Evolutionary conservation across 2,329 filamentous ascomycete genomes (phyloP), one percentile per base, ranked within the genome.

Genomic region (Fusarium agapanthi): DNA sequence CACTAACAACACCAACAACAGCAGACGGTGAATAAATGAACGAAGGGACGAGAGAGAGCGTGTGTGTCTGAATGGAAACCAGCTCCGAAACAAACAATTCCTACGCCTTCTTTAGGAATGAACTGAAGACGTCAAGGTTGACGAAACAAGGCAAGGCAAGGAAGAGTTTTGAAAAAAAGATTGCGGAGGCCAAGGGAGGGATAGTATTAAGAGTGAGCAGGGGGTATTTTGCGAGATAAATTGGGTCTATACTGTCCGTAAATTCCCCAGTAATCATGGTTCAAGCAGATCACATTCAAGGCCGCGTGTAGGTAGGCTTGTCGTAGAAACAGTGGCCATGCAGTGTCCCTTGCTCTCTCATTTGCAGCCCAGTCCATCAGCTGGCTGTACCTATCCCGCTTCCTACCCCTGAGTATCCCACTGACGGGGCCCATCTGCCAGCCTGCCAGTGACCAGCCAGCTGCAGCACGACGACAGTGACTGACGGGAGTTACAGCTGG

Each of bases 71-170:
- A 50, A 67, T 50, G 60, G 71, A 74, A 66, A 48, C 72, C 71
- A 62, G 71, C 55, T 72, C 71, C 71, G 64, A 74, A 74, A 72
- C 67, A 74, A 71, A 66, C 64, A 74, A 72, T 74, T 63, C 71
- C 69, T 62, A 57, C 54, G 64, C 71, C 60, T 58, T 74, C 57
- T 74, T 55, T 68, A 54, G 71, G 64, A 72, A 74, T 66, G 71
- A 72, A 69, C 41, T 57, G 44, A 57, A 71, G 71, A 58, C 44
- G 57, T 60, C 54, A 57, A 57, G 54, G 54, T 57, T 28, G 47
- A 50, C 65, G 65, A 69, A 72, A 59, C 56, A 43, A 72, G 69
- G 55, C 44, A 56, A 57, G 45, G 56, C 63, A 58, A 67, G 68
- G 58, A 63, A 59, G 60, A 60, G 69, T 53, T 65, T 72, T 38